phyloP scores from a whole-genome alignment of 2,329 filamentous ascomycete genomes.

The Sclerotinia glacialis region DNA sequence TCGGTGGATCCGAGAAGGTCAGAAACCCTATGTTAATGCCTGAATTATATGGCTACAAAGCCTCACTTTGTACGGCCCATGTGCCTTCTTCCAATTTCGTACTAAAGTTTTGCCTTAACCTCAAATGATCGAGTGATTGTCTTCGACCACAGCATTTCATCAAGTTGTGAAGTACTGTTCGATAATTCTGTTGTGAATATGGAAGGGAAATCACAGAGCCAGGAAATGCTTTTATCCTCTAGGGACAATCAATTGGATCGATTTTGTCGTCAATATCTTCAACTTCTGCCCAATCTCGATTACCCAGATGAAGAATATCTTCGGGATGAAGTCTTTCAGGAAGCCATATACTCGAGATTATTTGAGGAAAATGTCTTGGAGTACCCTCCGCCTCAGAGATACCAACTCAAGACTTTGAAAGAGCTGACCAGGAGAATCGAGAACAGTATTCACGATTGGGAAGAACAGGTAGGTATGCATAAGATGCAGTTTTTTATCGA shows the following conservation, averaged over 20 bases:
- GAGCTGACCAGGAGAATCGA: conserved; percentile 69
- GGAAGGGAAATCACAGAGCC: not conserved
- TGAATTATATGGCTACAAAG: not conserved
- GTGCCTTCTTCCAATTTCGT: not conserved
- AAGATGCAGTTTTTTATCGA: conserved; percentile 24
- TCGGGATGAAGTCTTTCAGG: conserved; percentile 60
- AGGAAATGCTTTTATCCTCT: conserved; percentile 3
- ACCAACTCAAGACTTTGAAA: conserved; percentile 72
- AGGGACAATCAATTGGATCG: conserved; percentile 44
- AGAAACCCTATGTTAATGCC: conserved; percentile 29
- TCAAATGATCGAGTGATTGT: conserved; percentile 19
- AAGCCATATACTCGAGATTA: conserved; percentile 61
- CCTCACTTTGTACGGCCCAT: not conserved
- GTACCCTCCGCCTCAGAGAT: conserved; percentile 63
- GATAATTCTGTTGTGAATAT: not conserved
- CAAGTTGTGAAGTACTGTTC: conserved; percentile 9
- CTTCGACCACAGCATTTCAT: conserved; percentile 4
- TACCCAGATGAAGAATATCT: conserved; percentile 62
- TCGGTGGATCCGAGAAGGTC: conserved; percentile 23
- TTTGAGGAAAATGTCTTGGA: conserved; percentile 58
- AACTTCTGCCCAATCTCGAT: conserved; percentile 63
- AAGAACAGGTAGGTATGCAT: conserved; percentile 72
- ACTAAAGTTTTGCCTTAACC: not conserved
- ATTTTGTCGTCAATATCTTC: conserved; percentile 75
- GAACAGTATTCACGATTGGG: conserved; percentile 72